Base-by-base conservation (phyloP, 2,329 filamentous ascomycete species). In the Aspergillus latus region DNA sequence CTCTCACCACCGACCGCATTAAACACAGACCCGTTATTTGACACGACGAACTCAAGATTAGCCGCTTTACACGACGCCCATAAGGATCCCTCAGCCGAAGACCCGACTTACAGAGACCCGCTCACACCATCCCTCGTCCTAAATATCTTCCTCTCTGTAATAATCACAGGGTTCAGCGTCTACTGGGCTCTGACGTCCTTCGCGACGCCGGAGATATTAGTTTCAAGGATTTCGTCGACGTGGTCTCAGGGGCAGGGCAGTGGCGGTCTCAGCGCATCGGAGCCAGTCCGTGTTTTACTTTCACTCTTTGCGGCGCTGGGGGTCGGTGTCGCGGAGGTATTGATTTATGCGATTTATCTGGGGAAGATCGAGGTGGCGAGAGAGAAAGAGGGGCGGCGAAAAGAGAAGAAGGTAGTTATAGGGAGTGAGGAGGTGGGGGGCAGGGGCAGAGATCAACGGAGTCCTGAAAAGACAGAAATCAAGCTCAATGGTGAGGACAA, bases 61-160 rank as follows among this genome's bases (percentile, higher is more conserved):
- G 61, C 76, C 74, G 7, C 80, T 79, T 0, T 75, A 70, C 26
- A 78, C 71, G 40, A 69, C 3, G n/a, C 51, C 16, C 74, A 15
- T 73, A 21, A 32, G 30, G 4, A 28, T 5, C 40, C 28, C 43
- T 82, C 56, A 66, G 21, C 15, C 8, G 44, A 47, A 78, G 16
- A 50, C 2, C 5, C 76, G 74, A 62, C 62, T 15, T 59, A 72
- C 52, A 47, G 63, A 6, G 80, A 81, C 56, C 77, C 84, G 61
- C 66, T 79, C 42, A 75, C 72, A 2, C 74, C 76, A 0, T 76
- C 74, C 42, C 79, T 97, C 6, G 91, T 97, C 50, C 81, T 96
- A 66, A 99, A 97, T 72, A 91, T 97, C 49, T 76, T 97, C 39
- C 80, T 96, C 52, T 96, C 90, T 50, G 89, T 97, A 52, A 77